These are phyloP conservation scores for Kitagawia praeruptora DNA, from an alignment of 129 eudicot species.

Conservation along the genomic window DNA sequence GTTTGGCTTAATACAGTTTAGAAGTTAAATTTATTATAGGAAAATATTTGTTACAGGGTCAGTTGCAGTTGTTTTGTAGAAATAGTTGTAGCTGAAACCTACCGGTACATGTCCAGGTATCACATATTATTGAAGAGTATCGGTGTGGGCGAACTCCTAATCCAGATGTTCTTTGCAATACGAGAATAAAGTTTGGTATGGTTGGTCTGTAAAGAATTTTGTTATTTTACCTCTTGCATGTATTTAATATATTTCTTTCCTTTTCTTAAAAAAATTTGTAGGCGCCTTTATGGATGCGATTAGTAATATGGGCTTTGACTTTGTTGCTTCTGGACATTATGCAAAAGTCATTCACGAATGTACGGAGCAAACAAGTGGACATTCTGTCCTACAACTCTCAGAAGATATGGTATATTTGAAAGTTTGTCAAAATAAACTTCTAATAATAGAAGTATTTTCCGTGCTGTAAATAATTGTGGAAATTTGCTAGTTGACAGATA, in stretches of 20 bases:
- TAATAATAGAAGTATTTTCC: background rate
- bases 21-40: background rate
- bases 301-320: constrained; percentile 69
- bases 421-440: constrained; percentile 5
- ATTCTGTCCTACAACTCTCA: constrained; percentile 68
- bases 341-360: constrained; percentile 68
- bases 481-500: background rate
- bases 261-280: constrained; percentile 5
- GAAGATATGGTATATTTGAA: constrained; percentile 54
- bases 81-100: constrained; percentile 8
- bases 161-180: constrained; percentile 99
- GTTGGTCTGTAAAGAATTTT: constrained; percentile 6
- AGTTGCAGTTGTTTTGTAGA: background rate
- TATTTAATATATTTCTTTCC: background rate
- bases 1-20: background rate
- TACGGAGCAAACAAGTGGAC: constrained; percentile 27
- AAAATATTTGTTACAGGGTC: background rate
- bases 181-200: constrained; percentile 93
- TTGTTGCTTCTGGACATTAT: constrained; percentile 92
- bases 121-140: constrained; percentile 78
- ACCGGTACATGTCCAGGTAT: constrained; percentile 45
- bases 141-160: constrained; percentile 92
- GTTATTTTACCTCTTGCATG: background rate
- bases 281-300: constrained; percentile 97
- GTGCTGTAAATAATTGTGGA: background rate